Conservation (phyloP, 1,284 basidiomycete genomes). For the Moesziomyces sp. region DNA sequence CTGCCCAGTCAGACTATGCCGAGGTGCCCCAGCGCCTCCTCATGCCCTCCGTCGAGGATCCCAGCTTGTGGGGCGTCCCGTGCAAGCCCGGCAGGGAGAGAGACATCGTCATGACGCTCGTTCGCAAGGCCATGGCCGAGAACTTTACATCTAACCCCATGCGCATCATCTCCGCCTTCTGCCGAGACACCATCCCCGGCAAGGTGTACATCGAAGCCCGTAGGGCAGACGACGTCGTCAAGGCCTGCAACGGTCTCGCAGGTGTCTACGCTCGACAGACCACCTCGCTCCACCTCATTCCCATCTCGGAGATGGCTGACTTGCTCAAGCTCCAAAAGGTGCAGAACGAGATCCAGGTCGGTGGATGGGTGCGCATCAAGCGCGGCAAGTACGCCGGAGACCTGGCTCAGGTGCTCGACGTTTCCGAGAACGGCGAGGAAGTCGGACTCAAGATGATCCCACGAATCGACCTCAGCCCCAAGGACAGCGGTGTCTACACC, state of each 20-base stretch:
- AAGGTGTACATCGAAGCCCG: constrained; percentile 96
- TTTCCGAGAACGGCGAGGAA: constrained; percentile 92
- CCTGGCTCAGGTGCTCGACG: constrained; percentile 92
- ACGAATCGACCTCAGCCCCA: constrained; percentile 86
- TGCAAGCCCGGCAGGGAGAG: constrained; percentile 94
- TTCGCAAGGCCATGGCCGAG: constrained; percentile 82
- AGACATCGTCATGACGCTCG: constrained; percentile 91
- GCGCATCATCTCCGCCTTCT: constrained; percentile 89
- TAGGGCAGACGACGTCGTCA: constrained; percentile 83
- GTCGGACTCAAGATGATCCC: constrained; percentile 94
- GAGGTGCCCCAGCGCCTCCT: constrained; percentile 88
- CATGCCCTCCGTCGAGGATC: constrained; percentile 96
- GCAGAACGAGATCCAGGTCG: constrained; percentile 83
- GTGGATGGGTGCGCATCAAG: constrained; percentile 94
- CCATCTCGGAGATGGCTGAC: constrained; percentile 98
- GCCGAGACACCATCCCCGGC: constrained; percentile 91
- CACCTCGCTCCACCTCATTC: constrained; percentile 81
- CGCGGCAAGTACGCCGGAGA: constrained; percentile 95
- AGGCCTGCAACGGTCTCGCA: constrained; percentile 88
- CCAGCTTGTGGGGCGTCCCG: constrained; percentile 93
- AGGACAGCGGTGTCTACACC: constrained; percentile 68
- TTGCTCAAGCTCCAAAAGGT: constrained; percentile 95
- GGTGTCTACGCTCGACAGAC: constrained; percentile 79
- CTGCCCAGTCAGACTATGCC: constrained; percentile 74
- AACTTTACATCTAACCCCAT: constrained; percentile 75